Evolutionary conservation across 805 yeast genomes (phyloP), one percentile per base, ranked within the genome.

Genomic region (Yarrowia yakushimensis): DNA sequence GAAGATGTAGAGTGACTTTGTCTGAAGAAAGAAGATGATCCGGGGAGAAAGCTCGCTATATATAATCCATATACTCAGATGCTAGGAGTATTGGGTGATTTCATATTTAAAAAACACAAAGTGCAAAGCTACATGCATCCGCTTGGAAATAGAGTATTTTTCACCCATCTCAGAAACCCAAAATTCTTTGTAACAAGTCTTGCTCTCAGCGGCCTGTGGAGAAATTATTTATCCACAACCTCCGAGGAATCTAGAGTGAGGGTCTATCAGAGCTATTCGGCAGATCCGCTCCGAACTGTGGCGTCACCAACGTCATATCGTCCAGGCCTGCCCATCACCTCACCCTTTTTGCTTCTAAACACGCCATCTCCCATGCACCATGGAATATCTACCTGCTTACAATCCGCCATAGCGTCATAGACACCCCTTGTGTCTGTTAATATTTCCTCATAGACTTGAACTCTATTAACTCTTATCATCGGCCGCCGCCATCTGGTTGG

Each of bases 361-460:
- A 52, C 59, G 59, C 59, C 59, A 52, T 52, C 59, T 34, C 43
- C 8, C 59, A 34, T 52, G 59, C 59, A 36, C 59, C 59, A 52
- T 20, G 31, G 25, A 36, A 25, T 34, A 17, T 36, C 43, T n/a
- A 36, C 43, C 43, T 52, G 43, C 42, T 20, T 52, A 30, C 43
- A 25, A 52, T 33, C 59, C 59, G 59, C 43, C 43, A 36, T 25
- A 23, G 59, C 55, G 43, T 34, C 59, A 52, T 33, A 43, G 11
- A 2, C n/a, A n/a, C 8, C 18, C 59, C 43, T 52, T 52, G 59
- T 52, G 59, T 36, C 43, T 52, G 59, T 36, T 52, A 52, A 52
- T 52, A 25, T 52, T 52, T 52, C 43, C 59, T 52, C 59, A 52
- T 36, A 28, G 33, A 52, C 23, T 11, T 23, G 23, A 52, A 52